Evolutionary conservation across 1,284 basidiomycete species (phyloP).

Genomic region (Boletus mariae): DNA sequence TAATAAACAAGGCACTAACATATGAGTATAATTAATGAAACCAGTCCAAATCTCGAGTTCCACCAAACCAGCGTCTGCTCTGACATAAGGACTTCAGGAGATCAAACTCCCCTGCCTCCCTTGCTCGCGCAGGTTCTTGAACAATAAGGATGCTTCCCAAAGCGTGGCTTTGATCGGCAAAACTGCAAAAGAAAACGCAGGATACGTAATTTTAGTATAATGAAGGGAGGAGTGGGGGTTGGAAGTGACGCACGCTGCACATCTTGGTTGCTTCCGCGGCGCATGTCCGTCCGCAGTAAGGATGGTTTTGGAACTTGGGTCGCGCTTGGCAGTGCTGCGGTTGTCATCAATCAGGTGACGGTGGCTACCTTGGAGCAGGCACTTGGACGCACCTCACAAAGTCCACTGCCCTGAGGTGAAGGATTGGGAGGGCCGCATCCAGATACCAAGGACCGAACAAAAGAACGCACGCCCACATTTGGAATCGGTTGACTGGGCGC

Average conservation of each 20-base stretch:
- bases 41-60: background rate
- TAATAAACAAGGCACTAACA: conserved; percentile 12
- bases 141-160: conserved; percentile 35
- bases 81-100: background rate
- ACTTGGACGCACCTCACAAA: conserved; percentile 31
- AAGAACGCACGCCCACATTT: conserved; percentile 5
- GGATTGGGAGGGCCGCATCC: conserved; percentile 1
- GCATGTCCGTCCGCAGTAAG: conserved; percentile 61
- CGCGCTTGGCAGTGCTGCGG: conserved; percentile 53
- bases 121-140: conserved; percentile 32
- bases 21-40: conserved; percentile 26
- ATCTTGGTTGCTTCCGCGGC: conserved; percentile 42
- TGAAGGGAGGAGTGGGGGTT: background rate
- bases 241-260: conserved; percentile 25
- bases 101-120: conserved; percentile 21
- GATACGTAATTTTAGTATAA: conserved; percentile 1
- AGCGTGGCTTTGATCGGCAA: conserved; percentile 32
- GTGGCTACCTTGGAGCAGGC: background rate
- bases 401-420: conserved; percentile 17
- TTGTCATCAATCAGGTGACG: conserved; percentile 6
- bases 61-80: background rate
- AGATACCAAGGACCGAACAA: background rate
- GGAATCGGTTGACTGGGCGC: conserved; percentile 8
- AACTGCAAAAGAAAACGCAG: conserved; percentile 15
- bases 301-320: conserved; percentile 48